These are phyloP conservation scores for Daldinia bambusicola DNA, from an alignment of 495 filamentous ascomycete species.

Conservation along the genomic window DNA sequence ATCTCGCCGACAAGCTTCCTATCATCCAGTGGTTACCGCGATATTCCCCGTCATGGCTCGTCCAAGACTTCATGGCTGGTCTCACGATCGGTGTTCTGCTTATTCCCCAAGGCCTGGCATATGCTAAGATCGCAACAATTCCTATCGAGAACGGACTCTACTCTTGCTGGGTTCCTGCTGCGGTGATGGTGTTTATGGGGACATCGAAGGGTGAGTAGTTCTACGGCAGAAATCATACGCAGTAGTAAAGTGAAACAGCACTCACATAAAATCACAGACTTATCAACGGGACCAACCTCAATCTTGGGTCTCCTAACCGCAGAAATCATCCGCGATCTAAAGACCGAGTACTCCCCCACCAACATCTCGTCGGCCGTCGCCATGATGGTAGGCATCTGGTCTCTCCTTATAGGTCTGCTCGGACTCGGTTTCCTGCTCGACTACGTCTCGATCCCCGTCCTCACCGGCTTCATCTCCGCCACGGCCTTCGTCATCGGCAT, in stretches of 20 bases:
- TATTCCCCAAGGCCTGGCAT: conserved; percentile 62
- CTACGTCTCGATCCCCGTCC: conserved; percentile 62
- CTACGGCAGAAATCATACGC: background rate
- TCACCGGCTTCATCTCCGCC: conserved; percentile 63
- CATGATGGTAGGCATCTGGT: conserved; percentile 63
- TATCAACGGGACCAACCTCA: conserved; percentile 63
- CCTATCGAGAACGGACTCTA: conserved; percentile 63
- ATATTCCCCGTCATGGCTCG: conserved; percentile 60
- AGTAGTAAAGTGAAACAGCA: background rate
- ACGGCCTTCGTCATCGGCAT: conserved; percentile 61
- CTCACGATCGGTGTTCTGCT: conserved; percentile 63
- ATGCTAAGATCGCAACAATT: conserved; percentile 64
- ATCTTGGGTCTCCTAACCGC: conserved; percentile 62
- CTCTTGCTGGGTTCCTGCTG: conserved; percentile 63
- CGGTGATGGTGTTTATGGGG: conserved; percentile 64
- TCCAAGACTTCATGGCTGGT: conserved; percentile 62
- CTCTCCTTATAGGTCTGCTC: conserved; percentile 60
- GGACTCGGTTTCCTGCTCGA: conserved; percentile 64
- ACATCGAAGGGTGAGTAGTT: conserved; percentile 61
- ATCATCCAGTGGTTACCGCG: conserved; percentile 62
- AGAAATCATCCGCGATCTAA: conserved; percentile 57
- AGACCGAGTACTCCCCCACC: conserved; percentile 51
- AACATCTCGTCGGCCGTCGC: conserved; percentile 62
- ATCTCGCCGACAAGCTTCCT: conserved; percentile 63
- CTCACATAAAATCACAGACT: conserved; percentile 45